Evolutionary conservation across 306 rosid genomes (phyloP).

Genomic region (Hylodesmum podocarpum): DNA sequence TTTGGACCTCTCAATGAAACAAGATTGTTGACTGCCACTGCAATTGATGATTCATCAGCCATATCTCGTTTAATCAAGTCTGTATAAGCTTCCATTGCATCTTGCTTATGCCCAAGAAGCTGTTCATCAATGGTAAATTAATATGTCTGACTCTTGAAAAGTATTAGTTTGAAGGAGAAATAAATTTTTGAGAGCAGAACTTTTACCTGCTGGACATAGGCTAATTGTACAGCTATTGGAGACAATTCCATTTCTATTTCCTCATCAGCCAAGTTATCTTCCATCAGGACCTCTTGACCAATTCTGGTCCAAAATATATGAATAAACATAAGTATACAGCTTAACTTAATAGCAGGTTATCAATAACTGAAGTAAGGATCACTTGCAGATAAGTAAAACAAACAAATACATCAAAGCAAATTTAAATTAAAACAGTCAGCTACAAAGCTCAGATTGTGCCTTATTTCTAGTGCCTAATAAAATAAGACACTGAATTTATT

Average conservation of each 20-base stretch:
- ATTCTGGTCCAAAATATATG: conserved; percentile 52
- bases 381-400: background rate
- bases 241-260: conserved; percentile 86
- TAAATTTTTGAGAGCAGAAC: background rate
- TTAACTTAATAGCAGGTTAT: background rate
- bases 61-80: conserved; percentile 69
- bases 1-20: conserved; percentile 77
- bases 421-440: conserved; percentile 9
- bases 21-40: conserved; percentile 93
- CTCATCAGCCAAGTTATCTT: conserved; percentile 75
- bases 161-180: conserved; percentile 17
- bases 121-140: conserved; percentile 45
- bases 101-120: conserved; percentile 82
- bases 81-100: conserved; percentile 67
- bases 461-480: conserved; percentile 11
- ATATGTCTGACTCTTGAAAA: conserved; percentile 28
- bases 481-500: background rate
- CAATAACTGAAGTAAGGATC: conserved; percentile 2
- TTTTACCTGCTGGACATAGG: conserved; percentile 87
- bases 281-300: conserved; percentile 83
- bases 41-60: conserved; percentile 83
- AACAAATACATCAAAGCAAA: background rate
- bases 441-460: conserved; percentile 4
- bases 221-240: conserved; percentile 91
- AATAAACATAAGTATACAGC: conserved; percentile 26